Evolutionary conservation across 139 green algal genomes (phyloP).

Genomic region (Limnomonas spitsbergensis): DNA sequence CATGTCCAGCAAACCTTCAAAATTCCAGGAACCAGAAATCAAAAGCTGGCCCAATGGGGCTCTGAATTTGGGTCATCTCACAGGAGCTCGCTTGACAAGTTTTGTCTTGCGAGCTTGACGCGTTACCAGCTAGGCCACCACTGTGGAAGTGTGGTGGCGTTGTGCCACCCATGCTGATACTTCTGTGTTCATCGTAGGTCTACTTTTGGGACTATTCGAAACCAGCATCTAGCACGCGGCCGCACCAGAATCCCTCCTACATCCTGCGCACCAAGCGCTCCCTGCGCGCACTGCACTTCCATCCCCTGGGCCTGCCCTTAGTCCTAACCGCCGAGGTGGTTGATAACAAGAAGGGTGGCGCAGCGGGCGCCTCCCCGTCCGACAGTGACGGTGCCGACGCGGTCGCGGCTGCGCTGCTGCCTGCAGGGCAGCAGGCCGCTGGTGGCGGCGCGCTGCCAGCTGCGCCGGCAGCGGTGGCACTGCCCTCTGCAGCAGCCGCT

Average conservation of each 20-base stretch:
- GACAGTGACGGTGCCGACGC: not conserved
- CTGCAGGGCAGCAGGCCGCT: not conserved
- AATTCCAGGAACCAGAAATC: too few relatives aligned
- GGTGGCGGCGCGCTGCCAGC: not conserved
- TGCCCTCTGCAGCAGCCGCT: not conserved
- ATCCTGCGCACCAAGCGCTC: slow-evolving; percentile 74
- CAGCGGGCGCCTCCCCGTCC: not conserved
- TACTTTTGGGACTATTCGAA: slow-evolving; percentile 69
- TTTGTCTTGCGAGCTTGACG: too few relatives aligned
- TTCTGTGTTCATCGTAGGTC: too few relatives aligned
- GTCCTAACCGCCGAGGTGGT: slow-evolving; percentile 84
- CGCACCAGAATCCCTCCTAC: slow-evolving; percentile 16
- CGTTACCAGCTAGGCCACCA: too few relatives aligned
- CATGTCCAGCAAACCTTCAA: too few relatives aligned
- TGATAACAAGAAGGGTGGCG: slow-evolving; percentile 8
- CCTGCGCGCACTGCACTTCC: slow-evolving; percentile 87
- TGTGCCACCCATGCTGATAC: too few relatives aligned
- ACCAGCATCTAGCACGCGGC: not conserved
- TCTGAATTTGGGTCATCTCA: too few relatives aligned
- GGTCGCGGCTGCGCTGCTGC: not conserved
- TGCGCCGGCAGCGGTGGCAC: not conserved
- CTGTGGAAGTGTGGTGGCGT: too few relatives aligned
- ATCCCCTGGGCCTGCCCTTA: slow-evolving; percentile 70
- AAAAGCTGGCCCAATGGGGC: too few relatives aligned
- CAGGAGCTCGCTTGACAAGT: too few relatives aligned